Percentiles rank a stretch among this genome's conserved stretches.
Evolutionary conservation across 2,329 filamentous ascomycete species (phyloP).

Genomic region (Colletotrichum shisoi): DNA sequence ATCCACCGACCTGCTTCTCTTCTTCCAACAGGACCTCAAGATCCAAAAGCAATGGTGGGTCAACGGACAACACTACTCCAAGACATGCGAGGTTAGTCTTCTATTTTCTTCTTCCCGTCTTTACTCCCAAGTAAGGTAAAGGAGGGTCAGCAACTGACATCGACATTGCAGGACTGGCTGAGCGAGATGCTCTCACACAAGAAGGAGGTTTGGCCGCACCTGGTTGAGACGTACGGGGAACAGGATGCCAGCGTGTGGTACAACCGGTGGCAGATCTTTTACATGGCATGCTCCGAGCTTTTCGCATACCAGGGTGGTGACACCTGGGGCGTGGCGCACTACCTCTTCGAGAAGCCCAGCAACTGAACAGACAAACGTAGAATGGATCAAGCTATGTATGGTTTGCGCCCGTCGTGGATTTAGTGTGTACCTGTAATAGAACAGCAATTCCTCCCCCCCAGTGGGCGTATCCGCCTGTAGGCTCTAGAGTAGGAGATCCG

Average conservation of each 20-base stretch:
- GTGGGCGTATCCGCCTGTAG: background rate
- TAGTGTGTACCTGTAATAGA: constrained; percentile 4
- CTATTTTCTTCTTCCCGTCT: no score
- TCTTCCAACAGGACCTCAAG: constrained; percentile 69
- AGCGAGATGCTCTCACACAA: constrained; percentile 66
- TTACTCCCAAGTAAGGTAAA: background rate
- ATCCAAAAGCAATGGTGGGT: constrained; percentile 75
- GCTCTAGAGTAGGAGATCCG: background rate
- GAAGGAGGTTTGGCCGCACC: constrained; percentile 67
- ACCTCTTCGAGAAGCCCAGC: constrained; percentile 68
- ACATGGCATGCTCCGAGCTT: constrained; percentile 74
- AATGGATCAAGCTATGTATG: background rate
- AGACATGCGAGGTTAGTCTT: constrained; percentile 68
- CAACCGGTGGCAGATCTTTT: constrained; percentile 76
- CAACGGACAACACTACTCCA: constrained; percentile 71
- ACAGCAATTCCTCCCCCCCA: background rate
- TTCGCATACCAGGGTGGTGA: constrained; percentile 72
- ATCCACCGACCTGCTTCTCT: constrained; percentile 70
- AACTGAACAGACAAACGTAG: constrained; percentile 1
- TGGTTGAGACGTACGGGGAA: constrained; percentile 71
- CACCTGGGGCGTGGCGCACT: constrained; percentile 72
- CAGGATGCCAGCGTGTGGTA: constrained; percentile 69
- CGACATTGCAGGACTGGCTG: constrained; percentile 63
- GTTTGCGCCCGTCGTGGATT: background rate
- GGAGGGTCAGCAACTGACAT: constrained; percentile 8